phyloP scores from a whole-genome alignment of 192 early-diverging fungal genomes.

The Fimicolochytrium jonesii region DNA sequence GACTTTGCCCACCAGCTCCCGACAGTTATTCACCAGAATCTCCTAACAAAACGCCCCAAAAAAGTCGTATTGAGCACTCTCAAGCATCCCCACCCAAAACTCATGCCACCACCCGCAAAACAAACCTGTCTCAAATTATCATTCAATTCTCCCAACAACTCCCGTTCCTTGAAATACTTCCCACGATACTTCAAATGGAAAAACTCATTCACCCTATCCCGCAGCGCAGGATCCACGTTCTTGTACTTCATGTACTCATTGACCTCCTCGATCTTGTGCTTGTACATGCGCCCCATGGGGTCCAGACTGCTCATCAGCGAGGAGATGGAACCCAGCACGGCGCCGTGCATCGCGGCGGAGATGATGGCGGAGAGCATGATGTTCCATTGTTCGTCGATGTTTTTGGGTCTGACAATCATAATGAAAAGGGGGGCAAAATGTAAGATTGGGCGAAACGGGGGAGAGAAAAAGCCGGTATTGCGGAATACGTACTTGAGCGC shows the following conservation, averaged over 20 bases:
- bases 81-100: not conserved
- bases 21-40: conserved; percentile 48
- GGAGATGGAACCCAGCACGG: conserved; percentile 46
- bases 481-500: conserved; percentile 31
- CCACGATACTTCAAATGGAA: conserved; percentile 46
- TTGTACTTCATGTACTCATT: conserved; percentile 50
- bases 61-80: not conserved
- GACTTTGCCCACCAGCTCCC: conserved; percentile 42
- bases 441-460: not conserved
- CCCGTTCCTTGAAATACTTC: conserved; percentile 48
- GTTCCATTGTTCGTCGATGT: conserved; percentile 31
- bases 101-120: not conserved
- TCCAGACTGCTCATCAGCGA: conserved; percentile 49
- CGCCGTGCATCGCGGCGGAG: conserved; percentile 36
- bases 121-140: conserved; percentile 38
- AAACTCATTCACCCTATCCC: conserved; percentile 35
- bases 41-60: conserved; percentile 9
- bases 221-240: conserved; percentile 24
- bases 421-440: not conserved
- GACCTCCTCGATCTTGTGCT: conserved; percentile 51
- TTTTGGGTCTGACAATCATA: not conserved
- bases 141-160: conserved; percentile 43
- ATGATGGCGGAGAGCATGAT: conserved; percentile 29
- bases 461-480: not conserved
- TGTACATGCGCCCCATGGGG: conserved; percentile 39